Conservation (phyloP, 768 basidiomycete genomes). For the Kwoniella bestiolae region DNA sequence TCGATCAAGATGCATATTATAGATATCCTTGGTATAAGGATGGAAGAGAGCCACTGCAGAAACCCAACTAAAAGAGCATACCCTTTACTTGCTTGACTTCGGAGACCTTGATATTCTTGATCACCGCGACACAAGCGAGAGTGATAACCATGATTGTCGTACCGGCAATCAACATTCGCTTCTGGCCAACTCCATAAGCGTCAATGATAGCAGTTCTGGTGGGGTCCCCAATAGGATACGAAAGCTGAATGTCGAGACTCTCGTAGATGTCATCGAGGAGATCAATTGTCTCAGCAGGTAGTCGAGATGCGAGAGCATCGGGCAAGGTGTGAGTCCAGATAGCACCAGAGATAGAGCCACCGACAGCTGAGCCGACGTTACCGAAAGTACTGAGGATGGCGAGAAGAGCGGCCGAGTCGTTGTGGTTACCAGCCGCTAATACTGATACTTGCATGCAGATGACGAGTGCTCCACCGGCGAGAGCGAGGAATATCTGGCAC, state of each 20-base stretch:
- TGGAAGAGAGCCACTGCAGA: neutral
- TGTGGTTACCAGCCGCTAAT: constrained; percentile 35
- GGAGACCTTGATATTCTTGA: constrained; percentile 45
- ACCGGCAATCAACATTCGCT: constrained; percentile 48
- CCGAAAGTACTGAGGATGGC: constrained; percentile 45
- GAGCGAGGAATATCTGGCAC: constrained; percentile 47
- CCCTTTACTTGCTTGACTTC: constrained; percentile 51
- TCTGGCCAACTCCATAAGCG: constrained; percentile 43
- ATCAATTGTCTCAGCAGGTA: constrained; percentile 37
- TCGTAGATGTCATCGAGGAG: constrained; percentile 40
- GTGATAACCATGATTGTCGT: constrained; percentile 37
- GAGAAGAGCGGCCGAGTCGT: constrained; percentile 38
- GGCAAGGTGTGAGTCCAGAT: constrained; percentile 54
- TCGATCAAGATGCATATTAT: neutral
- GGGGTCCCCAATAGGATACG: constrained; percentile 37
- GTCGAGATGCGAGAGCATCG: constrained; percentile 20
- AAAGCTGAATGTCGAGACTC: constrained; percentile 39
- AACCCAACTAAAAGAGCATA: constrained; percentile 36
- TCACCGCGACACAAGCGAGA: constrained; percentile 30
- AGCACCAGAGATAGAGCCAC: constrained; percentile 50
- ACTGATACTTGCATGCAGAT: constrained; percentile 45
- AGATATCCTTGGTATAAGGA: neutral
- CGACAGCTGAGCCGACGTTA: constrained; percentile 38
- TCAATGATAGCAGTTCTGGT: constrained; percentile 38
- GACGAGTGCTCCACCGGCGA: constrained; percentile 38